Conservation (phyloP, 768 basidiomycete species). For the Psilocybe subaeruginosa region DNA sequence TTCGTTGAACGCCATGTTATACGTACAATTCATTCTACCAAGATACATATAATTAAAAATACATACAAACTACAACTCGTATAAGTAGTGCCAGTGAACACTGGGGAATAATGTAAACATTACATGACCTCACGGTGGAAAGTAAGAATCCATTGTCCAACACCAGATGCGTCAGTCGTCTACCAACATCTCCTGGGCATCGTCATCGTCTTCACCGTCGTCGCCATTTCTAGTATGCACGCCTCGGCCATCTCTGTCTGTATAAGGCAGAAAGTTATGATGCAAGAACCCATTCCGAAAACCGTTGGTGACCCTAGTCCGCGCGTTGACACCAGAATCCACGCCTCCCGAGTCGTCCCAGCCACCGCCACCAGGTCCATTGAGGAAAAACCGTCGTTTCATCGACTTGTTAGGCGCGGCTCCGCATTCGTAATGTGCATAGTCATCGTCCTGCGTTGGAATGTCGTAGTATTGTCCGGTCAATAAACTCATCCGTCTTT, state of each 20-base stretch:
- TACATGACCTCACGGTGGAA: neutral
- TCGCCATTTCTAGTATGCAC: constrained; percentile 7
- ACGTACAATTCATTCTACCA: neutral
- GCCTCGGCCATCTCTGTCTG: constrained; percentile 19
- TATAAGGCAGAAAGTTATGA: constrained; percentile 16
- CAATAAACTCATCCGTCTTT: constrained; percentile 70
- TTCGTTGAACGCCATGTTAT: neutral
- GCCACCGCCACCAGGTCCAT: constrained; percentile 22
- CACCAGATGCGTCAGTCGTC: constrained; percentile 10
- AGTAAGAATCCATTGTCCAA: neutral
- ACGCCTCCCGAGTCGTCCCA: constrained; percentile 37
- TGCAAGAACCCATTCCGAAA: constrained; percentile 9
- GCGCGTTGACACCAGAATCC: constrained; percentile 16
- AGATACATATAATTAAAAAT: neutral
- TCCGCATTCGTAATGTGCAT: constrained; percentile 41
- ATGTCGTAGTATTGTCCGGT: constrained; percentile 62
- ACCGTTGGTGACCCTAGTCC: constrained; percentile 13
- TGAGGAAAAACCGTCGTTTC: constrained; percentile 64
- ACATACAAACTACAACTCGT: neutral
- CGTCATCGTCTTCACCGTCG: constrained; percentile 19
- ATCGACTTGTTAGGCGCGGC: constrained; percentile 30
- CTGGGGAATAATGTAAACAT: constrained; percentile 3
- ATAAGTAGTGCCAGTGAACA: neutral
- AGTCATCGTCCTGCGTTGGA: constrained; percentile 45
- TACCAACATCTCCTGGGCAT: constrained; percentile 21